Base-by-base conservation (phyloP, 2,329 filamentous ascomycete genomes). In the Dactylella cylindrospora region DNA sequence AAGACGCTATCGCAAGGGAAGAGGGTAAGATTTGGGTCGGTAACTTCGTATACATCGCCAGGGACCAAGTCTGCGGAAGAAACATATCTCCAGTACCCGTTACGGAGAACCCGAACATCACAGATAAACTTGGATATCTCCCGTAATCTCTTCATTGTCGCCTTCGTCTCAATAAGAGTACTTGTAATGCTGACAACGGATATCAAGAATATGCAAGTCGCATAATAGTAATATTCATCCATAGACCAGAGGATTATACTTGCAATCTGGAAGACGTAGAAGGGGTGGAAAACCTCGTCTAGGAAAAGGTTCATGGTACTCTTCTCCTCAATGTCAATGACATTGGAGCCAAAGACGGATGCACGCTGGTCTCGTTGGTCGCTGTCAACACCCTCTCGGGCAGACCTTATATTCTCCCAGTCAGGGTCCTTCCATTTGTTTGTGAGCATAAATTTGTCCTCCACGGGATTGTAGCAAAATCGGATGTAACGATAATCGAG, bases 211-310 rank as follows among this genome's bases (percentile, higher is more conserved):
- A 98, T 98, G 71, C 90, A 95, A 12, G 84, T 80, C 3, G 93
- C 93, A 73, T 98, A 98, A 75, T 97, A 98, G 72, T 96, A 98
- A 73, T 98, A 98, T 69, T 94, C 80, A 70, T 98, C 93, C 67
- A 96, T 71, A 7, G 91, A 96, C 93, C 93, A 98, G 2, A 98
- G 81, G 32, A 95, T 74, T 66, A 98, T 77, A 76, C 93, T 97
- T 40, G 90, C 91, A 69, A 97, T 85, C 74, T 98, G 93, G 71
- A 98, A 98, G 52, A 98, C 86, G 72, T 98, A 98, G 72, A 98
- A 98, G 0, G 93, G 94, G 71, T 98, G 93, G 69, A 98, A 90
- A 72, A 88, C 85, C 76, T 98, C 93, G 68, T 98, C 91, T 15
- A 95, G 78, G 10, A 98, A 78, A 40, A 98, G 80, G 70, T 94